phyloP scores from a whole-genome alignment of 768 basidiomycete species.

The Lyophyllum decastes region DNA sequence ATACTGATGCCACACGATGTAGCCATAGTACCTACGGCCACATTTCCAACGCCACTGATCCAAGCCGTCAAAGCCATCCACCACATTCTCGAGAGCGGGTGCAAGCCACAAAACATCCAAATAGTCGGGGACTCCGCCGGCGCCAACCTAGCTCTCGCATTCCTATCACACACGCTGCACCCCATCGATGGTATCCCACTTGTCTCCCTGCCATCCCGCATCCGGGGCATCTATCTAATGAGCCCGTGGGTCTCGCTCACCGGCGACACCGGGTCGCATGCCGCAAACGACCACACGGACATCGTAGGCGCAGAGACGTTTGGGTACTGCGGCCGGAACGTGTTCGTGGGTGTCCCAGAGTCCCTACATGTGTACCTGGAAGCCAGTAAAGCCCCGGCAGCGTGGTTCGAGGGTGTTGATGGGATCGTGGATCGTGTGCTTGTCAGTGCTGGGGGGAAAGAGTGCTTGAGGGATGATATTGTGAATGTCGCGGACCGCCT shows the following conservation, averaged over 20 bases:
- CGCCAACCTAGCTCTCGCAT: conserved; percentile 26
- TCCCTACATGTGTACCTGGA: conserved; percentile 27
- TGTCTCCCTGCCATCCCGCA: conserved; percentile 14
- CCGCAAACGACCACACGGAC: conserved; percentile 18
- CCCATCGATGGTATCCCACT: conserved; percentile 20
- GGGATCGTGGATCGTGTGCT: conserved; percentile 31
- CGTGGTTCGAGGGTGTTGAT: conserved; percentile 33
- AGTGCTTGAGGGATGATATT: conserved; percentile 33
- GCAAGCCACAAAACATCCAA: conserved; percentile 24
- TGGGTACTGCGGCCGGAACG: conserved; percentile 9
- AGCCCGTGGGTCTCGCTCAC: conserved; percentile 30
- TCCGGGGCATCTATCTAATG: conserved; percentile 30
- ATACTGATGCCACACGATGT: not conserved
- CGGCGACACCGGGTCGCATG: conserved; percentile 9
- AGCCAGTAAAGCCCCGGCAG: conserved; percentile 26
- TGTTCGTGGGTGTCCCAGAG: conserved; percentile 15
- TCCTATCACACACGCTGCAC: conserved; percentile 31
- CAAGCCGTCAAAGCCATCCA: conserved; percentile 26
- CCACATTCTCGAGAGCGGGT: conserved; percentile 25
- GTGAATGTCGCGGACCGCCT: conserved; percentile 20
- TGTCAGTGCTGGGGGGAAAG: conserved; percentile 32
- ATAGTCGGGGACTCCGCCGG: conserved; percentile 35
- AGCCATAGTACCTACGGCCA: conserved; percentile 26
- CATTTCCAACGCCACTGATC: conserved; percentile 28
- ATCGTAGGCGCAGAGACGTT: conserved; percentile 10